Percentiles rank a stretch among this genome's conserved stretches.
Conservation (phyloP, 495 filamentous ascomycete genomes). For the Penicillium malachiteum region DNA sequence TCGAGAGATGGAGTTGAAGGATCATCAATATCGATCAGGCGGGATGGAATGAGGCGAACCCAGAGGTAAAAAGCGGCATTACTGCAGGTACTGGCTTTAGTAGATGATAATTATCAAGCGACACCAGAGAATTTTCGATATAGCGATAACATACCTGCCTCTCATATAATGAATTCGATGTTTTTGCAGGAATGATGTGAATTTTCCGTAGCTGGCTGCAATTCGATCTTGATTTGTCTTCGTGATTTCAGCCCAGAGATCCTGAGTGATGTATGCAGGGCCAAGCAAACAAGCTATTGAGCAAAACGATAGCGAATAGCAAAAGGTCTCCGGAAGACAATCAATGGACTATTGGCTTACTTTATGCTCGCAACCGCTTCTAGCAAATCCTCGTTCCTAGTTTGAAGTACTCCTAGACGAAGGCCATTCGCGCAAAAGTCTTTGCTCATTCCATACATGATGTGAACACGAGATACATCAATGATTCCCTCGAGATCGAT, state of each 20-base stretch:
- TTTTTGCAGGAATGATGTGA: background rate
- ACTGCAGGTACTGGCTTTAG: background rate
- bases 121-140: background rate
- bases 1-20: background rate
- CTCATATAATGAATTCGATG: background rate
- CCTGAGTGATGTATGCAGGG: background rate
- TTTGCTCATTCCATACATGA: slow-evolving; percentile 49
- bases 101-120: background rate
- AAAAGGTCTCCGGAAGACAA: background rate
- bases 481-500: slow-evolving; percentile 38
- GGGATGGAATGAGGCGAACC: background rate
- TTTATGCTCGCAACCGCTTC: background rate
- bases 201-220: background rate
- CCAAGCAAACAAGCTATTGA: background rate
- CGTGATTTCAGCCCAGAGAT: background rate
- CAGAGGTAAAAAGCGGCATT: background rate
- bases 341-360: background rate
- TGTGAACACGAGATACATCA: slow-evolving; percentile 37
- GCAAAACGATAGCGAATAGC: background rate
- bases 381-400: slow-evolving; percentile 26
- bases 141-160: background rate
- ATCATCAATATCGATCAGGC: background rate
- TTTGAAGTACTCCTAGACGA: slow-evolving; percentile 41
- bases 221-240: background rate
- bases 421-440: slow-evolving; percentile 48